Percentiles rank a stretch among this genome's conserved stretches.
Evolutionary conservation across 768 basidiomycete genomes (phyloP).

Genomic region (Boletus patriciae): DNA sequence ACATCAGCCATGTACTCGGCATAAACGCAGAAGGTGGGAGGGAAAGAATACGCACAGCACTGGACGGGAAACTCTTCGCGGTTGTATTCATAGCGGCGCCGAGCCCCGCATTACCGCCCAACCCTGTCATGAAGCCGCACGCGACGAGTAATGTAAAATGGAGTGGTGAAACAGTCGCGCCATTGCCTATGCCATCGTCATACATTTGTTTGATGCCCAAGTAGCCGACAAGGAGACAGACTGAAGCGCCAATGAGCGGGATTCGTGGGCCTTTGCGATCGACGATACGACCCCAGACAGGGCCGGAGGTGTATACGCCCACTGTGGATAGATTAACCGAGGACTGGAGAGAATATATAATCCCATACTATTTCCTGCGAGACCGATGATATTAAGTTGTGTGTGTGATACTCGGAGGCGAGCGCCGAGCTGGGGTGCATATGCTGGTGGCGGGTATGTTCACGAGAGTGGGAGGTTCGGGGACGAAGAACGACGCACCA

Average conservation of each 20-base stretch:
- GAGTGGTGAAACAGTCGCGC: constrained; percentile 39
- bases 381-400: constrained; percentile 74
- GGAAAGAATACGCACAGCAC: constrained; percentile 46
- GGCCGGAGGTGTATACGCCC: constrained; percentile 75
- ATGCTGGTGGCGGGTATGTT: constrained; percentile 51
- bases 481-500: constrained; percentile 15
- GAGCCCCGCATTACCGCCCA: constrained; percentile 73
- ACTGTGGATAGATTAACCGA: constrained; percentile 39
- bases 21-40: background rate
- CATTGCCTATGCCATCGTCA: constrained; percentile 48
- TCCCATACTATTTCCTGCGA: constrained; percentile 71
- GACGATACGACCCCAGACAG: constrained; percentile 76
- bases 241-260: constrained; percentile 57
- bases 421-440: constrained; percentile 83
- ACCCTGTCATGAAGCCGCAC: constrained; percentile 72
- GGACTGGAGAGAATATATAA: background rate
- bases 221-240: constrained; percentile 70
- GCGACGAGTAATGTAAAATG: constrained; percentile 53
- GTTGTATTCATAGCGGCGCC: constrained; percentile 74
- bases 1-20: background rate
- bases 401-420: constrained; percentile 76
- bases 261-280: constrained; percentile 73
- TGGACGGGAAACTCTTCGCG: constrained; percentile 79
- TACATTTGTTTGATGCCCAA: constrained; percentile 69
- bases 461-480: background rate